Evolutionary conservation across 352 stramenopile genomes (phyloP).

Genomic region (Phytophthora citrophthora): DNA sequence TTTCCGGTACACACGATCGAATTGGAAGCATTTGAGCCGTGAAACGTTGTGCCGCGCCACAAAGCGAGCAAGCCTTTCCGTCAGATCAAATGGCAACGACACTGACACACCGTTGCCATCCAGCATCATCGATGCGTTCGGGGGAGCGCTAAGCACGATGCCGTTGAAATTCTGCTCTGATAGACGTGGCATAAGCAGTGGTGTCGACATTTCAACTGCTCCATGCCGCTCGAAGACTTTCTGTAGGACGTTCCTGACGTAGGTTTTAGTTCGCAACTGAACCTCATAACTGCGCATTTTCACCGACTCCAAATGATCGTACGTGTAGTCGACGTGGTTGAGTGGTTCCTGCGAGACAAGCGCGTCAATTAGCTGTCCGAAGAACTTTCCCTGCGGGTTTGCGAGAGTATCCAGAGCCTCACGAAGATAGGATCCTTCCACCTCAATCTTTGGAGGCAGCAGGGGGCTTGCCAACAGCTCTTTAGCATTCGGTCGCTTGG

Average conservation of each 20-base stretch:
- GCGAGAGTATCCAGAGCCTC: constrained; percentile 87
- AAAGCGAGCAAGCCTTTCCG: constrained; percentile 81
- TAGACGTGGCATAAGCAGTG: constrained; percentile 76
- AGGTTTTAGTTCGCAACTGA: constrained; percentile 69
- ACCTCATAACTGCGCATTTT: constrained; percentile 76
- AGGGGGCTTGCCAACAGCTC: constrained; percentile 75
- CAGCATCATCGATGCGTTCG: constrained; percentile 69
- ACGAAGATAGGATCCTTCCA: constrained; percentile 83
- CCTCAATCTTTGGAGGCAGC: constrained; percentile 83
- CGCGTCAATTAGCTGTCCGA: constrained; percentile 83
- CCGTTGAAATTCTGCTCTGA: constrained; percentile 76
- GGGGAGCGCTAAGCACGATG: constrained; percentile 56
- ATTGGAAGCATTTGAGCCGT: constrained; percentile 86
- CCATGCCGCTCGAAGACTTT: constrained; percentile 88
- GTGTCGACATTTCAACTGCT: constrained; percentile 78
- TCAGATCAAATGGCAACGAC: constrained; percentile 85
- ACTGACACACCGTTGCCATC: constrained; percentile 83
- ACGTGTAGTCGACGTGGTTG: constrained; percentile 88
- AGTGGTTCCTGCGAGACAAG: constrained; percentile 77
- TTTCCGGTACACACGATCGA: constrained; percentile 84
- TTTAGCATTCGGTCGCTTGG: constrained; percentile 68
- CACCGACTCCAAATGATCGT: constrained; percentile 82
- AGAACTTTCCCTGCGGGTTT: constrained; percentile 91
- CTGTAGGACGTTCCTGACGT: constrained; percentile 75
- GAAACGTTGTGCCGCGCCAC: constrained; percentile 83